Conservation (phyloP, 441 rosid species). For the Brassica balearica region DNA sequence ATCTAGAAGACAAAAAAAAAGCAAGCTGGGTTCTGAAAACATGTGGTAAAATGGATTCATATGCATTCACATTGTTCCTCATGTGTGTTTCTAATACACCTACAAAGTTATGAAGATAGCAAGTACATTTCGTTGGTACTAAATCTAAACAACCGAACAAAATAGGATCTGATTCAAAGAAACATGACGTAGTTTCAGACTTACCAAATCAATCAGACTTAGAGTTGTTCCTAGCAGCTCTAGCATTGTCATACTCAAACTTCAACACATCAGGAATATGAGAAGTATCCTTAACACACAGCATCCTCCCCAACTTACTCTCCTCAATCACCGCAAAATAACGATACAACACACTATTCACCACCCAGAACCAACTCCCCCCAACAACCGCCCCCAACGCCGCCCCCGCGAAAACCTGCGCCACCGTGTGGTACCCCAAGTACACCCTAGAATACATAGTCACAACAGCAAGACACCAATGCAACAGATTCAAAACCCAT, state of each 20-base stretch:
- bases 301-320: constrained; percentile 69
- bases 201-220: too few species aligned
- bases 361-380: constrained; percentile 79
- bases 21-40: too few species aligned
- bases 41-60: too few species aligned
- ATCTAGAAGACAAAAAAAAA: too few species aligned
- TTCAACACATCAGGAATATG: constrained; percentile 81
- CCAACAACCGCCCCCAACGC: constrained; percentile 68
- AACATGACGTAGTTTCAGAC: too few species aligned
- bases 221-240: constrained; percentile 14
- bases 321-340: constrained; percentile 80
- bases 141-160: too few species aligned
- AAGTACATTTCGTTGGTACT: too few species aligned
- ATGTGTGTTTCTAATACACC: too few species aligned
- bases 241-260: constrained; percentile 93
- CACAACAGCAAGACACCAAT: constrained; percentile 72
- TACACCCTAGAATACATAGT: constrained; percentile 93
- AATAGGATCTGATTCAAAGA: too few species aligned
- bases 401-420: constrained; percentile 89
- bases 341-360: constrained; percentile 54
- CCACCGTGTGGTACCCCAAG: constrained; percentile 83
- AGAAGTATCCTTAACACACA: constrained; percentile 90
- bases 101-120: too few species aligned
- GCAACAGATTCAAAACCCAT: constrained; percentile 48
- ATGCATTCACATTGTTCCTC: too few species aligned